Conservation (phyloP, 163 green algal species). For the Chloromonas sp. region DNA sequence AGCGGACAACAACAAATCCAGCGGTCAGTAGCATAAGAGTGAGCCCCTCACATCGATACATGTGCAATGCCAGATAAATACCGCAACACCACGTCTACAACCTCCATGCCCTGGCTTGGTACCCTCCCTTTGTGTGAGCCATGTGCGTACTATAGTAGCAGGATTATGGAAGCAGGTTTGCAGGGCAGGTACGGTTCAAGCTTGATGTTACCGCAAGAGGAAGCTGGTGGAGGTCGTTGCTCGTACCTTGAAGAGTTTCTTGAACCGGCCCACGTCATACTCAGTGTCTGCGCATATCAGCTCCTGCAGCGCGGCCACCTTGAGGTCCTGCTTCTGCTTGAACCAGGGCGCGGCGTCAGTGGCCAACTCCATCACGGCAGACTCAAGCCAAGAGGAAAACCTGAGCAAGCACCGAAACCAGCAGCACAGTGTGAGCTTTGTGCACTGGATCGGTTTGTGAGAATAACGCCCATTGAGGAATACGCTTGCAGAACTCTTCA, state of each 20-base stretch:
- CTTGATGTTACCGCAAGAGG: neutral
- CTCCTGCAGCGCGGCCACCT: constrained; percentile 16
- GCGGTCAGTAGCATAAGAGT: neutral
- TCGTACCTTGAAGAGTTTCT: constrained; percentile 15
- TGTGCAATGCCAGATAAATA: neutral
- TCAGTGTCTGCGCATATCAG: constrained; percentile 12
- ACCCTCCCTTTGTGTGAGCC: too few relatives aligned
- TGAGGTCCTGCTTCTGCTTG: constrained; percentile 6
- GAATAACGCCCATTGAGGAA: too few relatives aligned
- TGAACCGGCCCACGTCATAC: constrained; percentile 24
- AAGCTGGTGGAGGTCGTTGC: neutral
- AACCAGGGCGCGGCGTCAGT: constrained; percentile 22
- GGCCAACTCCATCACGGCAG: constrained; percentile 17
- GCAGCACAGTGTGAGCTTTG: neutral
- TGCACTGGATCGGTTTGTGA: neutral
- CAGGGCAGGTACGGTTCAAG: neutral
- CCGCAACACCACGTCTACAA: neutral
- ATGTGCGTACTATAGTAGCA: too few relatives aligned
- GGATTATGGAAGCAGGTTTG: too few relatives aligned
- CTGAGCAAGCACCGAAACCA: neutral
- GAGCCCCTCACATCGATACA: too few relatives aligned
- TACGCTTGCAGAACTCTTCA: too few relatives aligned
- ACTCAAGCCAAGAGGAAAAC: constrained; percentile 22
- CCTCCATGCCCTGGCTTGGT: too few relatives aligned
- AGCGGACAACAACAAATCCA: neutral